These are phyloP conservation scores for Aphanomyces astaci DNA, from an alignment of 352 stramenopile species.

Conservation along the genomic window DNA sequence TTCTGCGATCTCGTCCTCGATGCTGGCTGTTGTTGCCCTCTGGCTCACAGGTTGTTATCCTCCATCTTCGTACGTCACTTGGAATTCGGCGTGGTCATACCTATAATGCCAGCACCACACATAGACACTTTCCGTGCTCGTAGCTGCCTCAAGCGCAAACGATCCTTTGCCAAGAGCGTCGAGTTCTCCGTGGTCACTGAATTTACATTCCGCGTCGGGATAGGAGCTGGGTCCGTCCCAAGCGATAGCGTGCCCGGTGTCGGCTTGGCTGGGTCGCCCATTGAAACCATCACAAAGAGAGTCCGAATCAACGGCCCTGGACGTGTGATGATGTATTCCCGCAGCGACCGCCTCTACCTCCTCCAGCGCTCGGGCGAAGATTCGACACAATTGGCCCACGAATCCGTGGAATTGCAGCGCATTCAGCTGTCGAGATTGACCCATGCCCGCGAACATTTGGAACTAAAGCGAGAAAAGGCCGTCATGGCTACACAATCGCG, in stretches of 20 bases:
- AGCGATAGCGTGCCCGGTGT: slow-evolving; percentile 17
- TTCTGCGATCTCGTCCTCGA: no score
- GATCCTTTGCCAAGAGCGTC: background rate
- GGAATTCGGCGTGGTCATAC: no score
- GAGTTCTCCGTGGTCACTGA: slow-evolving; percentile 7
- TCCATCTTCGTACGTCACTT: no score
- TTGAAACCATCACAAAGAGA: background rate
- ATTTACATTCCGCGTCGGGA: slow-evolving; percentile 10
- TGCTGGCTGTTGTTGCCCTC: no score
- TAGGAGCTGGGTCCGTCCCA: slow-evolving; percentile 1
- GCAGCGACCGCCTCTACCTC: slow-evolving; percentile 11
- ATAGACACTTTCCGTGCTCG: background rate
- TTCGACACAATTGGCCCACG: slow-evolving; percentile 6
- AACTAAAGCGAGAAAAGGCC: background rate
- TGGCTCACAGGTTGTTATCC: no score
- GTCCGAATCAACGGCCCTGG: background rate
- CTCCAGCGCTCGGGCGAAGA: slow-evolving; percentile 11
- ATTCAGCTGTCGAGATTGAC: slow-evolving; percentile 14
- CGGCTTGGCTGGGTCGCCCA: background rate
- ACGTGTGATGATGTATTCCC: slow-evolving; percentile 9
- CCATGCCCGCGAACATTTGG: background rate
- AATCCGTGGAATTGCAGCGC: slow-evolving; percentile 12
- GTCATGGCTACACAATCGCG: background rate
- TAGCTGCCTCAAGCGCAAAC: background rate
- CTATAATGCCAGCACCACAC: background rate